Base-by-base conservation (phyloP, 768 basidiomycete species). In the Albatrellus ellisii region DNA sequence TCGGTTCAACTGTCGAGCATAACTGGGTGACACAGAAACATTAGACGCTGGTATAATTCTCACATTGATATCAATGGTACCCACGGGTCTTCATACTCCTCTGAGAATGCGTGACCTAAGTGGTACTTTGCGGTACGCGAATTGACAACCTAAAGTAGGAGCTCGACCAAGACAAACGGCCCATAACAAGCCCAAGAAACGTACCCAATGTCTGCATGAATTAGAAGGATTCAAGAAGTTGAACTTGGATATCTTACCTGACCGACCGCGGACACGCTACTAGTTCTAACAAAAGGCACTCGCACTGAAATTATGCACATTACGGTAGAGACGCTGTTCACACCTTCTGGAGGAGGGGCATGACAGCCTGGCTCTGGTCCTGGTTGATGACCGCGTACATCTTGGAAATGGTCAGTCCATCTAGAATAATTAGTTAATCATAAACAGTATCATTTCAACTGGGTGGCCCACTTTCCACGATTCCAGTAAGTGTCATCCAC, bases 401-500 rank as follows among this genome's bases (percentile, higher is more conserved):
- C 66, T 49, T 73, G 58, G 52, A 84, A 84, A 52, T 80, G 68
- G 50, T 82, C 78, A 25, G 60, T 62, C 79, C 79, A 84, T 52
- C 79, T 79, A 43, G 11, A 42, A 46, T 24, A 11, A 26, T 18
- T 29, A 12, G 25, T 25, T 40, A 29, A 47, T 34, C 33, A 42
- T 17, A 27, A 41, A 26, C 26, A 6, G 24, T 14, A 18, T 8
- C 11, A 12, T 41, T 21, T 34, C 4, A 46, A 39, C 11, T 33
- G 17, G n/a, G 22, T 14, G 4, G 59, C 74, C 42, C 46, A 79
- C 77, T 70, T 76, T 62, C 79, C 80, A 43, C 79, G 71, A 55
- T 79, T 75, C 80, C 81, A 84, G 47, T 75, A 70, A 1, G 70
- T 71, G 56, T 84, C 80, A 44, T 79, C 73, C 4, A 84, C 62